Percentiles rank a stretch among this genome's conserved stretches.
phyloP scores from a whole-genome alignment of 176 grass and related monocot species.

The Ensete ventricosum region DNA sequence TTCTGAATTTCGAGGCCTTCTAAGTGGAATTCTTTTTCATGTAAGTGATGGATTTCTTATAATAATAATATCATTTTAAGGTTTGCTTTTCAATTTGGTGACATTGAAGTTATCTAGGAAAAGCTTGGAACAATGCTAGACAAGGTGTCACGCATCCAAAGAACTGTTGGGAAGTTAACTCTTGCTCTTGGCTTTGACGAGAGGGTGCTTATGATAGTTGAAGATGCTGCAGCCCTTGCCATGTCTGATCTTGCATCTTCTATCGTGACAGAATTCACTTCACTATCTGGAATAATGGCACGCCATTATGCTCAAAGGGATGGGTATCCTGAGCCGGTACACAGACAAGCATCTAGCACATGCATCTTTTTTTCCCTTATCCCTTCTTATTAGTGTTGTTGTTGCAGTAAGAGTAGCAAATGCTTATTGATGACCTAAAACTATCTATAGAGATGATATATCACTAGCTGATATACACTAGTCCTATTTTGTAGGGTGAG shows the following conservation, averaged over 20 bases:
- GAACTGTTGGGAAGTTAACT: constrained; percentile 39
- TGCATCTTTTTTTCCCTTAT: not conserved
- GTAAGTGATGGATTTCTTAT: constrained; percentile 30
- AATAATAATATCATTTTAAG: constrained; percentile 5
- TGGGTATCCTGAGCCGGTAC: constrained; percentile 58
- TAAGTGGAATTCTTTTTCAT: constrained; percentile 92
- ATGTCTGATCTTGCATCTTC: constrained; percentile 92
- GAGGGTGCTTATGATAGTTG: constrained; percentile 34
- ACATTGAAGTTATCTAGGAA: constrained; percentile 46
- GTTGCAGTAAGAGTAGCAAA: not conserved
- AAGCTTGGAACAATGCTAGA: constrained; percentile 93
- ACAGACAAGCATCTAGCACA: not conserved
- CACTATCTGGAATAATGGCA: constrained; percentile 81
- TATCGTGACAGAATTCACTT: constrained; percentile 91
- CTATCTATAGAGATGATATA: no score
- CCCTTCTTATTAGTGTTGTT: not conserved
- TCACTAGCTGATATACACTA: no score
- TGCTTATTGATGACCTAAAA: no score
- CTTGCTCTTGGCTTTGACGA: constrained; percentile 44
- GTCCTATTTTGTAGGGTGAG: no score
- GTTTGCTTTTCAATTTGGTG: constrained; percentile 16
- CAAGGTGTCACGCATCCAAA: constrained; percentile 67
- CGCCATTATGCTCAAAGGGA: constrained; percentile 88
- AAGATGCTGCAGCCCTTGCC: constrained; percentile 65
- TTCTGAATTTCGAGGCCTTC: constrained; percentile 66